Conservation (phyloP, 345 rosid species). For the Pugionium cornutum region DNA sequence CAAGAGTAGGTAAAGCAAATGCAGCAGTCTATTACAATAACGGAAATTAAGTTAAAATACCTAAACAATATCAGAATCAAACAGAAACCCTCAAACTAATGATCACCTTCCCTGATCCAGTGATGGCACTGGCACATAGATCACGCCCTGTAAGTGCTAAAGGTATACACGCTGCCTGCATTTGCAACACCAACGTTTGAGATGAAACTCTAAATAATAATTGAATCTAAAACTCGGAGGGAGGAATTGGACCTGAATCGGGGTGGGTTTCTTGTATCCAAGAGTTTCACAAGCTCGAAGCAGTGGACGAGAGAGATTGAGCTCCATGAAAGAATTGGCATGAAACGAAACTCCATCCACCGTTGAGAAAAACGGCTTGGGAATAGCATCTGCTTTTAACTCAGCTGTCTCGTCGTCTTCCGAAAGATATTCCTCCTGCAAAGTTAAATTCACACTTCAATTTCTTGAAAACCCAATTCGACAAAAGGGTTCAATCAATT, state of each 20-base stretch:
- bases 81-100: background rate
- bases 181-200: constrained; percentile 20
- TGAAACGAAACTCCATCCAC: constrained; percentile 76
- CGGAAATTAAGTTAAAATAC: constrained; percentile 9
- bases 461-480: background rate
- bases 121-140: constrained; percentile 95
- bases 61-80: constrained; percentile 1
- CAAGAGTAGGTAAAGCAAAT: constrained; percentile 81
- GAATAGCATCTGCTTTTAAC: constrained; percentile 40
- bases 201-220: background rate
- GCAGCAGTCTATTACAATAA: constrained; percentile 77
- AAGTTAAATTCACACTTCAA: background rate
- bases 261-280: constrained; percentile 90
- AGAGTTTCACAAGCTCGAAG: constrained; percentile 90
- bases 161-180: constrained; percentile 92
- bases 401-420: constrained; percentile 68
- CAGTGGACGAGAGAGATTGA: constrained; percentile 84
- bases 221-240: background rate
- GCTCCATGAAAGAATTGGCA: constrained; percentile 85
- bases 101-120: constrained; percentile 96
- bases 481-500: background rate
- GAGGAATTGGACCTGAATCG: constrained; percentile 66
- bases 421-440: constrained; percentile 65
- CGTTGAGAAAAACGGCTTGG: constrained; percentile 65
- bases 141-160: constrained; percentile 87